phyloP scores from a whole-genome alignment of 116 monocot species.

The Posidonia oceanica region DNA sequence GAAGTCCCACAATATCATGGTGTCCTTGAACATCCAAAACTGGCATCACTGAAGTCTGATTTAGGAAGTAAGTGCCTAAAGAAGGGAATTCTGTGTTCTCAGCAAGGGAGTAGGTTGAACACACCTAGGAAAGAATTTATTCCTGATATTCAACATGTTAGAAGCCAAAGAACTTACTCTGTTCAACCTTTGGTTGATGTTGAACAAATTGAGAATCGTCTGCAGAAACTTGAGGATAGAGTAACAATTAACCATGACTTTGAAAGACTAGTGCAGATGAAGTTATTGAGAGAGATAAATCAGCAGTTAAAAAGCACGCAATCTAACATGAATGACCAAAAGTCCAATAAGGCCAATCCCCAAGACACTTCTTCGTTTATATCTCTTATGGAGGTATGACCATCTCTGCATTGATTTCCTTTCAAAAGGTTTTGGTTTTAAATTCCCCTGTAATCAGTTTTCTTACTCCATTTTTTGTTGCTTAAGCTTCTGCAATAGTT shows the following conservation, averaged over 20 bases:
- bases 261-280: constrained; percentile 28
- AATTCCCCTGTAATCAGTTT: background rate
- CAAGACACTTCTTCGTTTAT: constrained; percentile 17
- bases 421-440: background rate
- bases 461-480: background rate
- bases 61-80: background rate
- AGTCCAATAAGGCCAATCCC: constrained; percentile 11
- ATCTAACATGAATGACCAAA: constrained; percentile 11
- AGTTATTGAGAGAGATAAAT: constrained; percentile 35
- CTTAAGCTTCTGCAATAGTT: background rate
- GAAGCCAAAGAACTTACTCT: background rate
- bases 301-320: constrained; percentile 39
- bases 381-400: constrained; percentile 59
- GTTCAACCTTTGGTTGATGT: constrained; percentile 14
- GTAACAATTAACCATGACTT: constrained; percentile 14
- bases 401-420: background rate
- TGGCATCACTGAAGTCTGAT: background rate
- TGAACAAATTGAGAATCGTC: constrained; percentile 22
- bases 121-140: background rate
- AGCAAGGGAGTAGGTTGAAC: background rate
- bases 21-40: constrained; percentile 1
- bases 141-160: background rate
- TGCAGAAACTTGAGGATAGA: constrained; percentile 34
- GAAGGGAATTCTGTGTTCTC: background rate
- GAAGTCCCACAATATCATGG: constrained; percentile 9